Evolutionary conservation across 768 basidiomycete species (phyloP).

Genomic region (Boletus sp.): DNA sequence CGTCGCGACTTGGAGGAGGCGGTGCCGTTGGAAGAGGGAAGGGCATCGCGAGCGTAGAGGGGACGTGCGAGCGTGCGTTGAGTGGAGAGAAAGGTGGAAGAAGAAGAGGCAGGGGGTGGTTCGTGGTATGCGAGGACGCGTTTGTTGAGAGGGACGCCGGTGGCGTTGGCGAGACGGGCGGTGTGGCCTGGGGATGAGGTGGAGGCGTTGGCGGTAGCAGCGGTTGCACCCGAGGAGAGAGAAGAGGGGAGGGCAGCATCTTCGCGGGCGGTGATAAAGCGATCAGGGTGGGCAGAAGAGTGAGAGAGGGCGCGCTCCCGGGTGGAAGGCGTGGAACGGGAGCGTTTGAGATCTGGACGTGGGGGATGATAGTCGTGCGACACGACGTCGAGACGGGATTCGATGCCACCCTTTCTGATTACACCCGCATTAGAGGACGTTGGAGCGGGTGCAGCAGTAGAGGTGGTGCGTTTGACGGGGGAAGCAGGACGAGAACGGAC

Average conservation of each 20-base stretch:
- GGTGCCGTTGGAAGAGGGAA: constrained; percentile 61
- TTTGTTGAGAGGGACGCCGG: constrained; percentile 71
- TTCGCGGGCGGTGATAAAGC: constrained; percentile 66
- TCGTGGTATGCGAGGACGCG: constrained; percentile 89
- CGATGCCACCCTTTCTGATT: constrained; percentile 73
- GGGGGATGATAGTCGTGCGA: constrained; percentile 74
- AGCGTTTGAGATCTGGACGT: constrained; percentile 60
- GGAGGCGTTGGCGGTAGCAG: constrained; percentile 30
- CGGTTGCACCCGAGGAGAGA: constrained; percentile 58
- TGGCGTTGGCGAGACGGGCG: constrained; percentile 70
- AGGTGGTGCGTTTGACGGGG: constrained; percentile 60
- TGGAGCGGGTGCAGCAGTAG: constrained; percentile 42
- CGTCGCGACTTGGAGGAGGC: constrained; percentile 71
- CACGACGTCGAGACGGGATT: constrained; percentile 73
- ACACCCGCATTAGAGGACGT: constrained; percentile 68
- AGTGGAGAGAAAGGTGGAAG: constrained; percentile 68
- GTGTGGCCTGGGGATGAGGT: constrained; percentile 73
- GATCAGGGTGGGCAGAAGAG: constrained; percentile 50
- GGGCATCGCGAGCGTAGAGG: constrained; percentile 63
- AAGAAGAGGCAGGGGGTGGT: constrained; percentile 73
- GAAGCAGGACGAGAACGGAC: constrained; percentile 54
- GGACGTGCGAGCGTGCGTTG: constrained; percentile 78
- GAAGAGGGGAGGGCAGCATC: constrained; percentile 57
- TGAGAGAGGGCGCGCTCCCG: constrained; percentile 35
- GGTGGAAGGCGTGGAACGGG: constrained; percentile 68